Conservation (phyloP, 129 eudicot species). For the Pulicaria dysenterica region DNA sequence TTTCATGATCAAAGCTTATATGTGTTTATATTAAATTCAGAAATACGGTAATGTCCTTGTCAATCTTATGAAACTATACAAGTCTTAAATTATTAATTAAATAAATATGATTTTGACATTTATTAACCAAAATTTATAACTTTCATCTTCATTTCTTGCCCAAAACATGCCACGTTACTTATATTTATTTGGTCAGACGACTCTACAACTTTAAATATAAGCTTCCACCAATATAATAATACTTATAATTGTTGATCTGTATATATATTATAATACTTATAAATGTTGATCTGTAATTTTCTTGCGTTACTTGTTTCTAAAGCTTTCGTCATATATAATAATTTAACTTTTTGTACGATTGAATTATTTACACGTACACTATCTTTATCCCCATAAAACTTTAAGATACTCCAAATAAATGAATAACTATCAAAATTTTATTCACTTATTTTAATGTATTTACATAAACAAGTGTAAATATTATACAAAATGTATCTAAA, state of each 20-base stretch:
- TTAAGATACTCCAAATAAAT: not conserved
- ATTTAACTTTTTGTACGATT: too few species aligned
- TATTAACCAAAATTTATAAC: not conserved
- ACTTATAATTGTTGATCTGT: too few species aligned
- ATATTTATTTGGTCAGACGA: not conserved
- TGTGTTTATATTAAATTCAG: not conserved
- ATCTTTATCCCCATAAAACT: too few species aligned
- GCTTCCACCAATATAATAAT: not conserved
- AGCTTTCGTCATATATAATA: too few species aligned
- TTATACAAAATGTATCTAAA: constrained; percentile 25
- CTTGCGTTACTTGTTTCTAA: too few species aligned
- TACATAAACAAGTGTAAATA: constrained; percentile 23
- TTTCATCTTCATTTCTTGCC: not conserved
- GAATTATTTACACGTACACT: too few species aligned
- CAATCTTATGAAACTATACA: not conserved
- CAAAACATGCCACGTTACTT: constrained; percentile 28
- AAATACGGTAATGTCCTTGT: not conserved
- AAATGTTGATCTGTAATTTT: too few species aligned
- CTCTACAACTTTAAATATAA: not conserved
- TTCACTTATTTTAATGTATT: constrained; percentile 6
- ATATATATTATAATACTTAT: too few species aligned
- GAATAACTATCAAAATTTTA: not conserved
- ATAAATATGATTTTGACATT: constrained; percentile 8
- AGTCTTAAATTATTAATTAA: not conserved
- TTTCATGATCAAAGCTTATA: not conserved